phyloP scores from a whole-genome alignment of 2,329 filamentous ascomycete genomes.

The Exophiala dermatitidis region DNA sequence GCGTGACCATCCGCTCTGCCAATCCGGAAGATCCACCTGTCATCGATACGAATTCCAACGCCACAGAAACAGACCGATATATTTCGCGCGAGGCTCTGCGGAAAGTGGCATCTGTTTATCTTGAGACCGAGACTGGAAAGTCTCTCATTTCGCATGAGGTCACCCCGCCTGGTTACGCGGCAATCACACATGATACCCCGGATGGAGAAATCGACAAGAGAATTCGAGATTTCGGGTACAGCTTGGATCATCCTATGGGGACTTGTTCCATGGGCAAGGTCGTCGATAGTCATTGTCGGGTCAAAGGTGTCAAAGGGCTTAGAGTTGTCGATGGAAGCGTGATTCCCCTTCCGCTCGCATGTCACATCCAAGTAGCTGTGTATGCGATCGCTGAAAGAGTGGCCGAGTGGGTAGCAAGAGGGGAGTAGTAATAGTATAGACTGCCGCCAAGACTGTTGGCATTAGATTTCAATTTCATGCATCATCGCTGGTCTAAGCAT shows the following conservation, averaged over 20 bases:
- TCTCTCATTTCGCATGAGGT: constrained; percentile 17
- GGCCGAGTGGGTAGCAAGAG: constrained; percentile 14
- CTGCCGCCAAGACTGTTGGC: not conserved
- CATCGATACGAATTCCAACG: constrained; percentile 42
- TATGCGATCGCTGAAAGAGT: constrained; percentile 43
- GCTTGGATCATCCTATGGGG: constrained; percentile 32
- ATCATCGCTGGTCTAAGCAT: not conserved
- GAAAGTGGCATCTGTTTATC: constrained; percentile 22
- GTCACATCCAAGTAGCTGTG: constrained; percentile 38
- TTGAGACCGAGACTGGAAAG: constrained; percentile 20
- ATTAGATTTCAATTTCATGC: too few relatives aligned
- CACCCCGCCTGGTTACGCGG: constrained; percentile 4
- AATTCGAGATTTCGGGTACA: constrained; percentile 29
- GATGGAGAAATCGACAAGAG: constrained; percentile 27
- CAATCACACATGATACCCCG: constrained; percentile 10
- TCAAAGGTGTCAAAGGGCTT: constrained; percentile 29
- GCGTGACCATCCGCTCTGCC: constrained; percentile 38
- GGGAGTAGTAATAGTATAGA: not conserved
- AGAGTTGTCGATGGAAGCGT: constrained; percentile 33
- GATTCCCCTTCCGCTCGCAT: constrained; percentile 34
- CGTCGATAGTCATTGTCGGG: constrained; percentile 30
- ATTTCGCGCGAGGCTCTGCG: constrained; percentile 7
- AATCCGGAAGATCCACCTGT: constrained; percentile 31
- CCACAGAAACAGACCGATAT: constrained; percentile 11
- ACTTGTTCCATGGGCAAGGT: constrained; percentile 37